A percentile compares a stretch with the other conserved stretches of the same genome.
Evolutionary conservation across 176 grass and related monocot genomes (phyloP).

Genomic region (Eremochloa ophiuroides): DNA sequence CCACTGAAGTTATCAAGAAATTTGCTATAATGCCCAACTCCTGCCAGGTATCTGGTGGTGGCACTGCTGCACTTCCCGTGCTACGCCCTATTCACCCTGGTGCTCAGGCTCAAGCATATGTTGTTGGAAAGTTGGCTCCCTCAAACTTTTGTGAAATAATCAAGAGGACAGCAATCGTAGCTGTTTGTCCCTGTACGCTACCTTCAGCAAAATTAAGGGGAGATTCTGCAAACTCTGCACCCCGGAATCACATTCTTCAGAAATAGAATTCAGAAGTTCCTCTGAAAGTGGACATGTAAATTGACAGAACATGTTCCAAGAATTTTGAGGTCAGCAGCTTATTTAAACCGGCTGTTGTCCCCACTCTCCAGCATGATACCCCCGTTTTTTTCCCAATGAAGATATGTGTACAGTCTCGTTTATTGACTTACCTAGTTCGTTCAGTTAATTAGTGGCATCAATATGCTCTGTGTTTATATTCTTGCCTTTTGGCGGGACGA

Average conservation of each 20-base stretch:
- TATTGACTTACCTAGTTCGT: background rate
- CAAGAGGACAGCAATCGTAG: background rate
- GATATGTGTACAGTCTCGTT: background rate
- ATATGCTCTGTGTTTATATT: background rate
- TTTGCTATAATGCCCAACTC: background rate
- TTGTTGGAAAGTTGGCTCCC: conserved; percentile 66
- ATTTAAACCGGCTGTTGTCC: background rate
- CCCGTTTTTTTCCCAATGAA: background rate
- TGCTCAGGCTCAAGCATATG: conserved; percentile 58
- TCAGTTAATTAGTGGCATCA: background rate
- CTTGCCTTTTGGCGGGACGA: background rate
- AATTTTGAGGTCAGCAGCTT: background rate
- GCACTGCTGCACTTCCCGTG: conserved; percentile 86
- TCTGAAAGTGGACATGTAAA: background rate
- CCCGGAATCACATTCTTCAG: background rate
- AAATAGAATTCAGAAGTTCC: background rate
- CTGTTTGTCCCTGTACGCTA: background rate
- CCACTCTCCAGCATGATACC: background rate
- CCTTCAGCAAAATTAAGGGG: background rate
- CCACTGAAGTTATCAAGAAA: background rate
- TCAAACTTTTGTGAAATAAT: conserved; percentile 34
- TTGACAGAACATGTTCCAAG: background rate
- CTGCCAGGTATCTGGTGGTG: conserved; percentile 67
- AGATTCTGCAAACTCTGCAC: background rate
- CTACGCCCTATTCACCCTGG: conserved; percentile 56